A percentile compares a stretch with the other conserved stretches of the same genome.
Evolutionary conservation across 2,329 filamentous ascomycete species (phyloP).

Genomic region (Trichoderma harzianum): DNA sequence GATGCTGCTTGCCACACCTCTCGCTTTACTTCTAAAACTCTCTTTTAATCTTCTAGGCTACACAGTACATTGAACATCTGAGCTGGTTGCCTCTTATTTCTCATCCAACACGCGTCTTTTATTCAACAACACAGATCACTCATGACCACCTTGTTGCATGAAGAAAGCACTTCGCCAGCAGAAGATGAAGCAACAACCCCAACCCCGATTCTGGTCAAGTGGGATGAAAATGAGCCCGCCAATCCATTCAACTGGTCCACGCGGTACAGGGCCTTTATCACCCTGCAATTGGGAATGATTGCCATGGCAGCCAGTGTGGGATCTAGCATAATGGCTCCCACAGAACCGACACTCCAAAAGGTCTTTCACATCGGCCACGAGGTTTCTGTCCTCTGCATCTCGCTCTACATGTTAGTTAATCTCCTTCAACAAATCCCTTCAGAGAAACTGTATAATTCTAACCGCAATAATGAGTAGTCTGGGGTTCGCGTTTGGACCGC

Average conservation of each 20-base stretch:
- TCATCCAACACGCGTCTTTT: neutral
- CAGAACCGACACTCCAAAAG: neutral
- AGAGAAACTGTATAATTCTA: neutral
- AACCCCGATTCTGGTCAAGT: neutral
- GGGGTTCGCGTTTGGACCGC: conserved; percentile 55
- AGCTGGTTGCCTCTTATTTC: neutral
- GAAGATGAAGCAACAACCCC: neutral
- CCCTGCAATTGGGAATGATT: neutral
- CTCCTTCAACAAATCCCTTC: neutral
- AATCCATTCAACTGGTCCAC: neutral
- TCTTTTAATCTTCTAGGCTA: neutral
- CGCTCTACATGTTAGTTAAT: neutral
- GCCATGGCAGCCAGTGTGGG: conserved; percentile 1
- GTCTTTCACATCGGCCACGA: neutral
- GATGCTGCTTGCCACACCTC: neutral
- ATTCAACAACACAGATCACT: neutral
- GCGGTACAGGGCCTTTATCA: neutral
- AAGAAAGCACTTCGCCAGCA: neutral
- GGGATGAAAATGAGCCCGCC: neutral
- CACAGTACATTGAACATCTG: neutral
- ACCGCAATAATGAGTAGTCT: neutral
- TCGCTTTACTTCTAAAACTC: neutral
- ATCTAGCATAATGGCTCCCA: neutral
- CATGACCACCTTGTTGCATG: neutral
- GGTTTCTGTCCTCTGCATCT: neutral